Percentiles rank a stretch among this genome's conserved stretches.
Evolutionary conservation across 148 eudicot species (phyloP).

Genomic region (Persicaria maculosa): DNA sequence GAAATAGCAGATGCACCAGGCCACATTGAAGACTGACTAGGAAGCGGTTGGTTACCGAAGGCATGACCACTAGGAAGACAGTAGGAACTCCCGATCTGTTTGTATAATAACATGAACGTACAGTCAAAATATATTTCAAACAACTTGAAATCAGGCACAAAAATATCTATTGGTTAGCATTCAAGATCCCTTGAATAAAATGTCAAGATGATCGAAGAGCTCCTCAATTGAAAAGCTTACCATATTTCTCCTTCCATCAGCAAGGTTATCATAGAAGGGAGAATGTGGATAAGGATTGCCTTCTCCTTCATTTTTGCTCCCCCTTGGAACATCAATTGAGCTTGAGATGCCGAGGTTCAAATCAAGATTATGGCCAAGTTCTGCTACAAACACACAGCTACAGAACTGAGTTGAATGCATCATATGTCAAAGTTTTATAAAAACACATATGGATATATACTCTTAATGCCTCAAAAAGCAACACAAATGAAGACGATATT

Average conservation of each 20-base stretch:
- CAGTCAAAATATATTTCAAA: not conserved
- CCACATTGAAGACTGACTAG: not conserved
- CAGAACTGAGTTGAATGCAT: not conserved
- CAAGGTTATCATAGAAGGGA: constrained; percentile 11
- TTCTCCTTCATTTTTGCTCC: constrained; percentile 12
- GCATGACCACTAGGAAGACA: constrained; percentile 11
- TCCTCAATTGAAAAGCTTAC: constrained; percentile 12
- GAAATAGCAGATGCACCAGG: constrained; percentile 5
- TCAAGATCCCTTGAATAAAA: not conserved
- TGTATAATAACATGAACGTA: not conserved
- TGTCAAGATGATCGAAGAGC: not conserved
- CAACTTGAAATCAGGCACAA: no score
- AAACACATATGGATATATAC: not conserved
- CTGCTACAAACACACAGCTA: constrained; percentile 15
- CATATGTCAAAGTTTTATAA: not conserved
- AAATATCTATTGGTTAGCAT: not conserved
- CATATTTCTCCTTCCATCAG: constrained; percentile 30
- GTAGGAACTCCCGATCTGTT: constrained; percentile 12
- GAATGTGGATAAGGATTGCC: constrained; percentile 16
- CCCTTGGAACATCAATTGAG: constrained; percentile 18
- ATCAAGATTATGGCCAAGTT: constrained; percentile 30
- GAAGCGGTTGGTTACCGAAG: not conserved
- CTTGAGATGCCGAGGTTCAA: constrained; percentile 41
- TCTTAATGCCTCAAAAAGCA: not conserved
- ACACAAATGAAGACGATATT: not conserved